phyloP scores from a whole-genome alignment of 768 basidiomycete genomes.

The Rhizopogon vesiculosus region DNA sequence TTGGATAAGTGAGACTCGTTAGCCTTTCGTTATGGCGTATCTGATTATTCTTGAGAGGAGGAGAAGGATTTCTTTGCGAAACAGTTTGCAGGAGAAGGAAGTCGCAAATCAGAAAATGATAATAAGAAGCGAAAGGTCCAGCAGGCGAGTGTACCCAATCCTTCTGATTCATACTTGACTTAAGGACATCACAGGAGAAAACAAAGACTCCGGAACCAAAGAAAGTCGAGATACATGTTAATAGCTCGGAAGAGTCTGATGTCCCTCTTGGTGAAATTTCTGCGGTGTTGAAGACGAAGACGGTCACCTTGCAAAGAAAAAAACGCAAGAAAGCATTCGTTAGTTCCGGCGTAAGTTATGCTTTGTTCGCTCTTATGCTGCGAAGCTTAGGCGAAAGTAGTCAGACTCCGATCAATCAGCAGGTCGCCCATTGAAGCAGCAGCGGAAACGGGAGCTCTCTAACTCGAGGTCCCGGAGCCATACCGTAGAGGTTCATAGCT shows the following conservation, averaged over 20 bases:
- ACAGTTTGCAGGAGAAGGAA: conserved; percentile 20
- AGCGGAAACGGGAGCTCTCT: neutral
- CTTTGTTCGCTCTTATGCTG: neutral
- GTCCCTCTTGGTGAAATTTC: neutral
- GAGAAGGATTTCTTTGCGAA: conserved; percentile 35
- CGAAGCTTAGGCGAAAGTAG: conserved; percentile 4
- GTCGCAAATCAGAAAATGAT: conserved; percentile 12
- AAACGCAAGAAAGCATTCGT: conserved; percentile 2
- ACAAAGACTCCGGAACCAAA: conserved; percentile 7
- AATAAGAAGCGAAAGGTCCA: conserved; percentile 13
- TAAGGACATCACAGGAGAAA: conserved; percentile 11
- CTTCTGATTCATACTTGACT: neutral
- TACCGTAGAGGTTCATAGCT: neutral
- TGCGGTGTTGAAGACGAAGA: neutral
- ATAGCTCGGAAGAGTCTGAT: conserved; percentile 9
- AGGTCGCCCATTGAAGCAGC: neutral
- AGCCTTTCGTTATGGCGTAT: neutral
- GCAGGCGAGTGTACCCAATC: conserved; percentile 4
- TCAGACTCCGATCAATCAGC: conserved; percentile 13
- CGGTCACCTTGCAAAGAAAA: neutral
- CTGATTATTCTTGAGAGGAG: conserved; percentile 21
- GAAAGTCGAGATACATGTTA: conserved; percentile 6
- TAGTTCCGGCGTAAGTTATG: conserved; percentile 10
- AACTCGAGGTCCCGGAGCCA: neutral
- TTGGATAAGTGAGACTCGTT: conserved; percentile 53